Conservation (phyloP, 2,329 filamentous ascomycete species). For the Colletotrichum sansevieriae region DNA sequence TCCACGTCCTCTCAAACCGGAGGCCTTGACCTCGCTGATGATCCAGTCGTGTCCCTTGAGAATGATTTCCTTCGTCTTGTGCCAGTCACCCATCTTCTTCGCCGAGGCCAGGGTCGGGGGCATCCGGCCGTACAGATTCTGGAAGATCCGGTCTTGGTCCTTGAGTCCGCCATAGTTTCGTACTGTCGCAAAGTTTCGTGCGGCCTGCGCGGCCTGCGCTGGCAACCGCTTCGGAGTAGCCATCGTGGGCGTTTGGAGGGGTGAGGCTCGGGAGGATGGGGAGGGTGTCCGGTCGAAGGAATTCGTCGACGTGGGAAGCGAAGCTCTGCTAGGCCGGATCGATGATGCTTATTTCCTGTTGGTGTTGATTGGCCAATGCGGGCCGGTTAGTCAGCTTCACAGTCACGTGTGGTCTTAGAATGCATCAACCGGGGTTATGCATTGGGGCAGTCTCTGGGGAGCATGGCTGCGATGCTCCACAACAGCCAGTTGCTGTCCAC, state of each 20-base stretch:
- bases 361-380: slow-evolving; percentile 58
- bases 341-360: slow-evolving; percentile 41
- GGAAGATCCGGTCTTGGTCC: slow-evolving; percentile 99
- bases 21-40: slow-evolving; percentile 97
- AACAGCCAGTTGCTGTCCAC: background rate
- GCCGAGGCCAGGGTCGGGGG: slow-evolving; percentile 92
- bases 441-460: slow-evolving; percentile 11
- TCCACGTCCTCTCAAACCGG: slow-evolving; percentile 93
- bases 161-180: slow-evolving; percentile 86
- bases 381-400: slow-evolving; percentile 45
- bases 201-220: slow-evolving; percentile 42
- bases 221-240: slow-evolving; percentile 56
- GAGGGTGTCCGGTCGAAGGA: slow-evolving; percentile 49
- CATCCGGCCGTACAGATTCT: slow-evolving; percentile 96
- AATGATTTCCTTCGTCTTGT: slow-evolving; percentile 99
- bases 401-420: background rate
- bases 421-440: slow-evolving; percentile 41
- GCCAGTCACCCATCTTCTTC: slow-evolving; percentile 98
- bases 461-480: slow-evolving; percentile 23
- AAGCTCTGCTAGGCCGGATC: slow-evolving; percentile 36
- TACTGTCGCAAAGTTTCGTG: slow-evolving; percentile 77
- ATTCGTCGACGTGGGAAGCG: slow-evolving; percentile 37
- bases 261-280: slow-evolving; percentile 44
- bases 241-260: slow-evolving; percentile 51
- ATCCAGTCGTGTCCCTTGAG: slow-evolving; percentile 99